Conservation (phyloP, 2,329 filamentous ascomycete species). For the Epichloe baconii region DNA sequence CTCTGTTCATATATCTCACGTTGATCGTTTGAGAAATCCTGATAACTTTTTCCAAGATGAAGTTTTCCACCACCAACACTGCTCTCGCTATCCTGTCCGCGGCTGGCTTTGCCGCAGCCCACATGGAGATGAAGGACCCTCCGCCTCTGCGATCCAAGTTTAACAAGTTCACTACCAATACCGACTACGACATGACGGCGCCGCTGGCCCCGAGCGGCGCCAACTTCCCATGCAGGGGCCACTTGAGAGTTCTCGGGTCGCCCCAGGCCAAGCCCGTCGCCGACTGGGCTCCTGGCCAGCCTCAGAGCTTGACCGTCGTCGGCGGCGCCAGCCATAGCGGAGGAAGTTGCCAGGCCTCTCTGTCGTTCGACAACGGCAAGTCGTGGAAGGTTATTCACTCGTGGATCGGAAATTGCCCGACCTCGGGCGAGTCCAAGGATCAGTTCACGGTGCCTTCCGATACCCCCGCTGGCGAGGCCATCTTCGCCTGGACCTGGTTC, state of each 20-base stretch:
- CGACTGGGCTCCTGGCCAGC: slow-evolving; percentile 47
- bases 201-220: slow-evolving; percentile 47
- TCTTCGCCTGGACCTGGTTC: slow-evolving; percentile 69
- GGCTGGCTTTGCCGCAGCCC: slow-evolving; percentile 32
- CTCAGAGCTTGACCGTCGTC: slow-evolving; percentile 49
- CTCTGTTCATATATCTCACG: neutral
- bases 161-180: slow-evolving; percentile 34
- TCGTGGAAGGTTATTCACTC: slow-evolving; percentile 56
- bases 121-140: slow-evolving; percentile 44
- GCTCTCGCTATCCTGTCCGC: slow-evolving; percentile 28
- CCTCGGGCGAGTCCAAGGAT: slow-evolving; percentile 35
- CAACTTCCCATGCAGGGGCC: slow-evolving; percentile 68
- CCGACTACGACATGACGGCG: slow-evolving; percentile 60
- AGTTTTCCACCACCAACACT: slow-evolving; percentile 20
- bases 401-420: slow-evolving; percentile 42
- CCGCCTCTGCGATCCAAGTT: slow-evolving; percentile 39
- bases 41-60: slow-evolving; percentile 21
- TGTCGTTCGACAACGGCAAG: slow-evolving; percentile 59
- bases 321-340: slow-evolving; percentile 54
- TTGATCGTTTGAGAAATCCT: neutral
- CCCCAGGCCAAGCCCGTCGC: slow-evolving; percentile 38
- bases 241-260: slow-evolving; percentile 35
- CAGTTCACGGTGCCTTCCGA: slow-evolving; percentile 54
- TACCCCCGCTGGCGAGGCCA: slow-evolving; percentile 44
- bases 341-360: slow-evolving; percentile 62